Percentiles rank a stretch among this genome's conserved stretches.
Conservation (phyloP, 177 flowering plant genomes). For the Telopea speciosissima region DNA sequence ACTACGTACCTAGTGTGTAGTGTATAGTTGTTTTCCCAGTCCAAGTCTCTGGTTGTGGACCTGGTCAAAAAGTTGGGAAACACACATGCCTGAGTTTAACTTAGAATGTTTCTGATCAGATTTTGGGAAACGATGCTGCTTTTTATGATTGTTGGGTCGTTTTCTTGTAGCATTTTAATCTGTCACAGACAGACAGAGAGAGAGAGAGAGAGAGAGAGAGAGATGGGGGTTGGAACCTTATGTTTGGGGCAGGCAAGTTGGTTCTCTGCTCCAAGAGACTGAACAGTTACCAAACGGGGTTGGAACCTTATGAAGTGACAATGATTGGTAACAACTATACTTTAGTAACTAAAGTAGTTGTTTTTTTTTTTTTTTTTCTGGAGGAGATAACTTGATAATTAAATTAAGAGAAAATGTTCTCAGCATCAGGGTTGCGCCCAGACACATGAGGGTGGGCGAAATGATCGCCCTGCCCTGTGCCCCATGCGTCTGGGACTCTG, state of each 20-base stretch:
- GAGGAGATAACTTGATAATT: too few species aligned
- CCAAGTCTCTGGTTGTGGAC: conserved; percentile 11
- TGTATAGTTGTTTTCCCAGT: conserved; percentile 6
- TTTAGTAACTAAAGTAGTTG: too few species aligned
- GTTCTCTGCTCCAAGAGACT: not conserved
- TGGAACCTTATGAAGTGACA: too few species aligned
- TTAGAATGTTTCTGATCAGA: conserved; percentile 2
- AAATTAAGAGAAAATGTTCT: too few species aligned
- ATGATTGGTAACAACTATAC: not conserved
- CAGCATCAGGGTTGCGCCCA: too few species aligned
- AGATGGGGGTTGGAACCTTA: not conserved
- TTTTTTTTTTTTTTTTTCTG: too few species aligned
- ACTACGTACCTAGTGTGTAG: too few species aligned
- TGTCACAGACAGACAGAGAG: not conserved
- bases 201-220: conserved; percentile 2
- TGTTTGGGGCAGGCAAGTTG: too few species aligned
- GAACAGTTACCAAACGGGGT: not conserved
- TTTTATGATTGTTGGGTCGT: conserved; percentile 37
- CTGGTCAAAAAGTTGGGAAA: conserved; percentile 27
- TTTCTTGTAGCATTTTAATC: conserved; percentile 23
- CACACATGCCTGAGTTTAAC: conserved; percentile 18
- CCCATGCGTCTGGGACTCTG: too few species aligned
- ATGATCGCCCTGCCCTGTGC: too few species aligned
- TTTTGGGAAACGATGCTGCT: conserved; percentile 14
- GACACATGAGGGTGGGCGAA: too few species aligned